Conservation (phyloP, 176 grass and related monocot genomes). For the Calamus simplicifolius region DNA sequence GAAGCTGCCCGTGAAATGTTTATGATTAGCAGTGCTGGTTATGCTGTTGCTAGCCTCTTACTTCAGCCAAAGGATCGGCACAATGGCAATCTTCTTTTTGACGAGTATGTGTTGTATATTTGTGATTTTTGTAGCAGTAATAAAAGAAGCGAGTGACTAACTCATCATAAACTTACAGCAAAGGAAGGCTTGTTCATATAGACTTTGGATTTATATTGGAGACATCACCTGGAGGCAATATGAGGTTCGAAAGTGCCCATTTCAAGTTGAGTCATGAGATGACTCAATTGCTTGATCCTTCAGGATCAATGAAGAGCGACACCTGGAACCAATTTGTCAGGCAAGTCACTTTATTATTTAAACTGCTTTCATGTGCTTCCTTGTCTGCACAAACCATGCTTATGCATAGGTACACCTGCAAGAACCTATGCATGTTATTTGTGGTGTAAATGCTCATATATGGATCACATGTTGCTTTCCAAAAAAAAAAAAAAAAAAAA, state of each 20-base stretch:
- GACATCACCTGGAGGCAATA: slow-evolving; percentile 97
- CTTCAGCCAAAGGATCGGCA: slow-evolving; percentile 98
- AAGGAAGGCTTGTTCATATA: slow-evolving; percentile 98
- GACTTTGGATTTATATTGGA: slow-evolving; percentile 99
- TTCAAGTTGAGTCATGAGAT: slow-evolving; percentile 99
- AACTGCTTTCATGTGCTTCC: no score
- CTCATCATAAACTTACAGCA: slow-evolving; percentile 49
- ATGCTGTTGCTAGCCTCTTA: slow-evolving; percentile 95
- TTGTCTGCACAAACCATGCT: no score
- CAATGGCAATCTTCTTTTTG: slow-evolving; percentile 99
- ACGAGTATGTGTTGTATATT: slow-evolving; percentile 44
- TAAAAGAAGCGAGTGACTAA: slow-evolving; percentile 21
- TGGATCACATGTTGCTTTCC: no score
- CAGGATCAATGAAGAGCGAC: slow-evolving; percentile 95
- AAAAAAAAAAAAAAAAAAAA: no score
- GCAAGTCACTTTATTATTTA: slow-evolving; percentile 25
- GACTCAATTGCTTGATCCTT: slow-evolving; percentile 98
- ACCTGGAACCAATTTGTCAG: slow-evolving; percentile 98
- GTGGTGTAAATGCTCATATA: no score
- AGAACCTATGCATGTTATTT: no score
- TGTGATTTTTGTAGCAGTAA: slow-evolving; percentile 20
- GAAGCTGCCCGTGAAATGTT: slow-evolving; percentile 97
- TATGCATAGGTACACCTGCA: no score
- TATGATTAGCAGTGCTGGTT: slow-evolving; percentile 96
- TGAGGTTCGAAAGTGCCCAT: slow-evolving; percentile 97